Evolutionary conservation across 257 asterid species (phyloP), one percentile per base, ranked within the genome.

Genomic region (Solanum peruvianum): DNA sequence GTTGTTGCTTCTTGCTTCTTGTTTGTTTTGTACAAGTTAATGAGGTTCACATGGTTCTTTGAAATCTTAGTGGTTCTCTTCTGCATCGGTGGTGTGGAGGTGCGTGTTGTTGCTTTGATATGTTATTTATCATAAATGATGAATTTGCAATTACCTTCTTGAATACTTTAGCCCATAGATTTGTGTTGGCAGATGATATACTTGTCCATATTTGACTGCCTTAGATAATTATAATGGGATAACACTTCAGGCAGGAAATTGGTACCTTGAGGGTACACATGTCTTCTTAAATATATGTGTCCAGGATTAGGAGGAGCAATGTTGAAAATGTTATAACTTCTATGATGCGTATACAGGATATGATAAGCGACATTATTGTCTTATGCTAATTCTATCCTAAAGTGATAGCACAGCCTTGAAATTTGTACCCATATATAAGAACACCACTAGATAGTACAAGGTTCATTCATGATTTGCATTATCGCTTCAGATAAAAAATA

Each of bases 41-140:
- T 96, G 87, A 72, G 87, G 98, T 96, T 98, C 47, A 83, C 88
- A 70, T 95, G 98, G 98, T 95, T 96, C 91, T 91, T 95, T 86
- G 98, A 95, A 66, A 91, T 93, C 84, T 89, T 96, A 93, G 98
- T 94, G 89, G 96, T 92, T 89, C 90, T 96, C 87, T 96, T 96
- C 85, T 94, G 96, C 93, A 92, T 96, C 25, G 99, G 98, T 86
- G 98, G 99, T 86, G 95, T 90, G 33, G 98, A 96, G 98, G 98
- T 96, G 73, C 45, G 88, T 85, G 56, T 81, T 29, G 9, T 87
- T 88, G 75, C 80, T 87, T 66, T 89, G 83, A 27, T 47, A 35
- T 64, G 60, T 56, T 85, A 58, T 21, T 14, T 85, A 56, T 87
- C 56, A 23, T n/a, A 45, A 44, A 78, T 44, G 64, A 78, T 27